Evolutionary conservation across 148 eudicot species (phyloP).

Genomic region (Arctostaphylos glauca): DNA sequence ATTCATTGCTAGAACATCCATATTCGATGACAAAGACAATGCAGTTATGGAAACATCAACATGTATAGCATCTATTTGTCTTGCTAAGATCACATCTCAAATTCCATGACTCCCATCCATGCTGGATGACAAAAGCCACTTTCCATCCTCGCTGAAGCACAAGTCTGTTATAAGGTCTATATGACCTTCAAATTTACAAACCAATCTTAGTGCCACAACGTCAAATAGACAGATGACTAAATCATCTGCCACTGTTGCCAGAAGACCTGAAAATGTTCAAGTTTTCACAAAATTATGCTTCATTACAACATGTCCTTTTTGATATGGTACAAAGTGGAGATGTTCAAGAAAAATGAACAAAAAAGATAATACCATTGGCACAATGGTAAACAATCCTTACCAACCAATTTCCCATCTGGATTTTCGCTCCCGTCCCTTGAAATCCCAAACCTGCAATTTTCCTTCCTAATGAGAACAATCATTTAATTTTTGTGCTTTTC

Average conservation of each 20-base stretch:
- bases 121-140: slow-evolving; percentile 96
- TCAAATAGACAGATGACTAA: slow-evolving; percentile 84
- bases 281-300: not conserved
- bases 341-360: not conserved
- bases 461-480: too few species aligned
- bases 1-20: slow-evolving; percentile 96
- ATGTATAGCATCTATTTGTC: slow-evolving; percentile 88
- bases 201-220: slow-evolving; percentile 83
- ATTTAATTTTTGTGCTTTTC: too few species aligned
- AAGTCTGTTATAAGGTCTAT: slow-evolving; percentile 81
- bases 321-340: not conserved
- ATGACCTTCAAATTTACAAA: slow-evolving; percentile 96
- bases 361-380: slow-evolving; percentile 51
- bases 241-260: slow-evolving; percentile 92
- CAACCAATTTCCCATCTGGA: slow-evolving; percentile 76
- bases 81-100: slow-evolving; percentile 91
- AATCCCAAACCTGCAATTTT: slow-evolving; percentile 82
- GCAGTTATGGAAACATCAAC: slow-evolving; percentile 87
- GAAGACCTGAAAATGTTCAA: slow-evolving; percentile 51
- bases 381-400: slow-evolving; percentile 82
- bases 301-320: not conserved
- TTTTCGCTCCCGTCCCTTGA: slow-evolving; percentile 65
- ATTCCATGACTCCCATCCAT: slow-evolving; percentile 97
- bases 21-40: slow-evolving; percentile 90
- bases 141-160: slow-evolving; percentile 98